Evolutionary conservation across 2,329 filamentous ascomycete species (phyloP).

Genomic region (Phialophora chinensis): DNA sequence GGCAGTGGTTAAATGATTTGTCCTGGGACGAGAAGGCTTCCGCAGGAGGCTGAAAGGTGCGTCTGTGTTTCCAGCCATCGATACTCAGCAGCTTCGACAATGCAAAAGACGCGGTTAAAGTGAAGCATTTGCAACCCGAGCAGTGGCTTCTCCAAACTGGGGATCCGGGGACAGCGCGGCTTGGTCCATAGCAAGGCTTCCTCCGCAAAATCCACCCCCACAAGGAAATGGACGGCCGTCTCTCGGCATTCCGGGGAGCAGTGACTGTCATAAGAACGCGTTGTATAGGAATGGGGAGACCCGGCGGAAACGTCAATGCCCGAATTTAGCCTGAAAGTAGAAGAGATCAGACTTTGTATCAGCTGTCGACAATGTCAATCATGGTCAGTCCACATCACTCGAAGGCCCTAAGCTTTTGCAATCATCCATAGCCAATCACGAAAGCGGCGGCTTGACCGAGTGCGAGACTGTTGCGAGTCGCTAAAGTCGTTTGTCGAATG

Average conservation of each 20-base stretch:
- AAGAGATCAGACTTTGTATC: not conserved
- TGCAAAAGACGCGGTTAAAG: not conserved
- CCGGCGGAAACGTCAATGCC: not conserved
- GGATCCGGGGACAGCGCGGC: not conserved
- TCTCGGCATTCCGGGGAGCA: not conserved
- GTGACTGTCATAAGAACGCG: not conserved
- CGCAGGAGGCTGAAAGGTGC: not conserved
- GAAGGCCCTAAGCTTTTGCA: not conserved
- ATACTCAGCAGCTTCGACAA: not conserved
- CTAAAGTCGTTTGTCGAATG: not conserved
- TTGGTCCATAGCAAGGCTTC: not conserved
- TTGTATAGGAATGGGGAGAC: not conserved
- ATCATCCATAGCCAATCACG: not conserved
- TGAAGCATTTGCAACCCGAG: not conserved
- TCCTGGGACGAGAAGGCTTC: not conserved
- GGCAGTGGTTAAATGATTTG: not conserved
- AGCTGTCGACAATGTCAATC: not conserved
- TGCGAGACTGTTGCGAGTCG: not conserved
- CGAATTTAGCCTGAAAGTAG: not conserved
- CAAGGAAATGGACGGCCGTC: not conserved
- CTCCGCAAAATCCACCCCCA: not conserved
- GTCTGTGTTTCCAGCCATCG: not conserved
- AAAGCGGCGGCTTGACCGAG: not conserved
- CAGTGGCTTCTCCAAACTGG: not conserved
- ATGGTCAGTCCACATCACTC: not conserved